Percentiles rank a stretch among this genome's conserved stretches.
Evolutionary conservation across 2,329 filamentous ascomycete species (phyloP).

Genomic region (Raffaelea ambrosiae): DNA sequence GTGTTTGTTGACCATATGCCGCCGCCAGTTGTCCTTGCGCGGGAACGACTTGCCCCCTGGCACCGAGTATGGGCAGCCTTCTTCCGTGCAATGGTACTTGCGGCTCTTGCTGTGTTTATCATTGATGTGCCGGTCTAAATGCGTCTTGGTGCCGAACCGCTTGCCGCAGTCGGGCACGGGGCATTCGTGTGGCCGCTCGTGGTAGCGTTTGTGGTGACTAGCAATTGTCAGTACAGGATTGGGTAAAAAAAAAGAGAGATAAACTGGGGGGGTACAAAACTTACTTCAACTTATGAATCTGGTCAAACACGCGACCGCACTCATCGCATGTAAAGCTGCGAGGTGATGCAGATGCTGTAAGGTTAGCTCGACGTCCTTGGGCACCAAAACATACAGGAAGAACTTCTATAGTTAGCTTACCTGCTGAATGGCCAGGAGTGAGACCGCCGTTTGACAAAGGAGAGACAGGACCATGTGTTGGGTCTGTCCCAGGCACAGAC

Average conservation of each 20-base stretch:
- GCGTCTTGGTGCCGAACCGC: slow-evolving; percentile 53
- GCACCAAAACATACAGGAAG: background rate
- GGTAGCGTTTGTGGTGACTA: slow-evolving; percentile 52
- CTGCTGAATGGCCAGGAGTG: slow-evolving; percentile 18
- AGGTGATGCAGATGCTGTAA: slow-evolving; percentile 14
- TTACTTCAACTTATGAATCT: slow-evolving; percentile 52
- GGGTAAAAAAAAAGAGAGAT: too few relatives aligned
- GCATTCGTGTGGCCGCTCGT: slow-evolving; percentile 45
- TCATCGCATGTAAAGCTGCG: slow-evolving; percentile 29
- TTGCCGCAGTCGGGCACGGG: slow-evolving; percentile 38
- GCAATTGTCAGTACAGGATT: slow-evolving; percentile 7
- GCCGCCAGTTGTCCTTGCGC: slow-evolving; percentile 54
- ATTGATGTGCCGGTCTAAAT: slow-evolving; percentile 53
- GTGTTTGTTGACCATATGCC: slow-evolving; percentile 55
- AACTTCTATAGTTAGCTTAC: background rate
- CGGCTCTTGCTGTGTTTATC: slow-evolving; percentile 52
- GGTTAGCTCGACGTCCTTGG: slow-evolving; percentile 6
- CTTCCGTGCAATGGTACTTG: slow-evolving; percentile 49
- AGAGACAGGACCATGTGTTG: slow-evolving; percentile 25
- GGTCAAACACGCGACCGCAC: slow-evolving; percentile 41
- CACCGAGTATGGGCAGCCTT: slow-evolving; percentile 47
- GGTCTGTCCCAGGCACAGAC: slow-evolving; percentile 18
- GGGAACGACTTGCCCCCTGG: slow-evolving; percentile 50
- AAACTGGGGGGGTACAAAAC: slow-evolving; percentile 4
- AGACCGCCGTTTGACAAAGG: slow-evolving; percentile 23